These are phyloP conservation scores for Xylaria nigripes DNA, from an alignment of 495 filamentous ascomycete genomes.

Conservation along the genomic window DNA sequence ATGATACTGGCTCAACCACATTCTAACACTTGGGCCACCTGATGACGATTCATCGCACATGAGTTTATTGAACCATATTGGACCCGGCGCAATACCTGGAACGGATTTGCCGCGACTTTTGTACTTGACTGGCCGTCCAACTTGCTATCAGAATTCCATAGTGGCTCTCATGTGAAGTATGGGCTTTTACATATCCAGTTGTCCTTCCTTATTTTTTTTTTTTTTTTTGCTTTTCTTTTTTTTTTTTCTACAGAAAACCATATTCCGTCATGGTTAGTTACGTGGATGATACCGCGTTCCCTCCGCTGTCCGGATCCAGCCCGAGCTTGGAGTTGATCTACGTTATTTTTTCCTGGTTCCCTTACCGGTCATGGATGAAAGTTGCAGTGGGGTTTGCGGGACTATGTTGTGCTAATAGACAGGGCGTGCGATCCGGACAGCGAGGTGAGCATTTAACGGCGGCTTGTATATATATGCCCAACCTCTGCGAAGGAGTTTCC, in stretches of 20 bases:
- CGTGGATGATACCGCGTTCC: conserved; percentile 23
- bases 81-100: conserved; percentile 27
- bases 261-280: conserved; percentile 22
- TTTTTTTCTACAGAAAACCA: conserved; percentile 2
- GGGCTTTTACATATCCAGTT: conserved; percentile 8
- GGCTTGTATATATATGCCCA: conserved; percentile 39
- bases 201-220: not conserved
- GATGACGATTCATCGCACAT: conserved; percentile 18
- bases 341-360: conserved; percentile 20
- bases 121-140: conserved; percentile 28
- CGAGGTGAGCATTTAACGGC: conserved; percentile 40
- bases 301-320: conserved; percentile 31
- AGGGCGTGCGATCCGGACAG: conserved; percentile 38
- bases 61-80: conserved; percentile 23
- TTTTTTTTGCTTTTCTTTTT: not conserved
- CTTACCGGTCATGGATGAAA: conserved; percentile 19
- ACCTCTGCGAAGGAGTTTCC: conserved; percentile 31
- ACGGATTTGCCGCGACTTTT: conserved; percentile 25
- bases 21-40: conserved; percentile 4
- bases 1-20: conserved; percentile 16
- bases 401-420: conserved; percentile 26
- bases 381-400: conserved; percentile 24
- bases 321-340: conserved; percentile 21
- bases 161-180: conserved; percentile 23
- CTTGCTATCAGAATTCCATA: conserved; percentile 20